Evolutionary conservation across 2,329 filamentous ascomycete genomes (phyloP).

Genomic region (Ophiostoma perfectum): DNA sequence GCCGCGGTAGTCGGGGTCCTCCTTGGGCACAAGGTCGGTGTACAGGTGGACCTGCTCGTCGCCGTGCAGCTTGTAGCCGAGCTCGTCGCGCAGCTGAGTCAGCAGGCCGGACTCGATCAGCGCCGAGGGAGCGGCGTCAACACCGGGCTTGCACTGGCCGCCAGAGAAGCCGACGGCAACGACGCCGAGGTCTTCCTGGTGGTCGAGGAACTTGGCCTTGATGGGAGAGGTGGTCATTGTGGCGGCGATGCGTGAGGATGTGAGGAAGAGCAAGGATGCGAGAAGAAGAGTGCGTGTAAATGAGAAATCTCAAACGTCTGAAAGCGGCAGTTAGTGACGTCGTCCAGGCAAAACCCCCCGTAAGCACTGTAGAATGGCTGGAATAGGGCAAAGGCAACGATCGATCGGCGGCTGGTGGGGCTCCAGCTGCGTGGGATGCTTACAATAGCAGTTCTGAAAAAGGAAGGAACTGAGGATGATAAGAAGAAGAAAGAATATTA

Average conservation of each 20-base stretch:
- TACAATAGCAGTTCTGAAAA: neutral
- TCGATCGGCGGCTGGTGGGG: constrained; percentile 17
- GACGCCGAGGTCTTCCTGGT: constrained; percentile 75
- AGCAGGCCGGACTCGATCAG: constrained; percentile 86
- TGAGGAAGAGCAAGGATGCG: neutral
- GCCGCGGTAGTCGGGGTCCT: constrained; percentile 73
- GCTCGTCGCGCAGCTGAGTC: constrained; percentile 72
- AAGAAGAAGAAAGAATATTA: neutral
- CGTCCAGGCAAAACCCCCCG: constrained; percentile 5
- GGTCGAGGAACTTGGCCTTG: constrained; percentile 69
- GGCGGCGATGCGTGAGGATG: neutral
- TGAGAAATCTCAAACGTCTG: neutral
- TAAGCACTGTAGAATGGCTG: neutral
- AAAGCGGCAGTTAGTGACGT: constrained; percentile 1
- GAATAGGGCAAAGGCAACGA: constrained; percentile 7
- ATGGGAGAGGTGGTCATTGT: constrained; percentile 52
- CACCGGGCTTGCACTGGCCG: constrained; percentile 88
- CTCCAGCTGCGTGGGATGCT: constrained; percentile 9
- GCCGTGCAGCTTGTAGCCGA: constrained; percentile 82
- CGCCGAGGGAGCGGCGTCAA: constrained; percentile 83
- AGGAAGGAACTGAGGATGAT: constrained; percentile 7
- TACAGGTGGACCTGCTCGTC: constrained; percentile 80
- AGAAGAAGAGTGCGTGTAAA: neutral
- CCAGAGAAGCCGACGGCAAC: constrained; percentile 95
- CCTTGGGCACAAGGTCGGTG: constrained; percentile 62